These are phyloP conservation scores for Kalmanozyma brasiliensis DNA, from an alignment of 1,284 basidiomycete species.

Conservation along the genomic window DNA sequence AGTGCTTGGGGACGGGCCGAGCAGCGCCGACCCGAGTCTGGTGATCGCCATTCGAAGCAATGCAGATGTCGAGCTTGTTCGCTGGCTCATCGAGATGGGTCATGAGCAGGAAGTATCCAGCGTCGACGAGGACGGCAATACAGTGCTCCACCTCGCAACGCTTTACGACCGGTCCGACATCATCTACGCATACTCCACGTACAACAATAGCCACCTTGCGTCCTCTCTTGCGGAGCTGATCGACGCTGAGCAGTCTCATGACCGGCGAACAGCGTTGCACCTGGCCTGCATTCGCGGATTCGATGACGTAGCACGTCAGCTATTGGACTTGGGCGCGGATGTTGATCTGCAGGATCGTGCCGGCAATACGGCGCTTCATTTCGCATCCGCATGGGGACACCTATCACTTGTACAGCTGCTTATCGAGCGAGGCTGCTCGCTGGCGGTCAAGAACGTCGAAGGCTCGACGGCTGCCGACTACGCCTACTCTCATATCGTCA, in stretches of 20 bases:
- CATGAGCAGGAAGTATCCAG: conserved; percentile 49
- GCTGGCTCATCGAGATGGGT: conserved; percentile 62
- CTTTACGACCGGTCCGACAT: conserved; percentile 52
- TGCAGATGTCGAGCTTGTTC: conserved; percentile 52
- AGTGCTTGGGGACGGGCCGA: not conserved
- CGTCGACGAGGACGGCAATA: conserved; percentile 39
- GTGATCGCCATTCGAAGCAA: conserved; percentile 52
- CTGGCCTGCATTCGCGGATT: conserved; percentile 87
- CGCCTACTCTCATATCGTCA: conserved; percentile 73
- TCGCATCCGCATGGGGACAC: conserved; percentile 67
- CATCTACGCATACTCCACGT: conserved; percentile 44
- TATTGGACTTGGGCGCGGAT: conserved; percentile 88
- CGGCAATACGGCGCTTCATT: conserved; percentile 91
- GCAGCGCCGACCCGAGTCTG: conserved; percentile 36
- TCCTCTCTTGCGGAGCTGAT: conserved; percentile 28
- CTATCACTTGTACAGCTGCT: conserved; percentile 82
- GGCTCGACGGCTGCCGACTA: conserved; percentile 92
- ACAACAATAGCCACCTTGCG: conserved; percentile 27
- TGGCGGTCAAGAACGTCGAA: conserved; percentile 82
- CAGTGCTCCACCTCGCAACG: conserved; percentile 50
- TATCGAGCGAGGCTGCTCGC: conserved; percentile 86
- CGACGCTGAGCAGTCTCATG: conserved; percentile 29
- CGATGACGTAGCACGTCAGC: conserved; percentile 86
- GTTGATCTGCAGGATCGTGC: conserved; percentile 85
- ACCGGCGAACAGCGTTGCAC: conserved; percentile 85